Base-by-base conservation (phyloP, 208 protist genomes). In the Vickermania spadyakhi region DNA sequence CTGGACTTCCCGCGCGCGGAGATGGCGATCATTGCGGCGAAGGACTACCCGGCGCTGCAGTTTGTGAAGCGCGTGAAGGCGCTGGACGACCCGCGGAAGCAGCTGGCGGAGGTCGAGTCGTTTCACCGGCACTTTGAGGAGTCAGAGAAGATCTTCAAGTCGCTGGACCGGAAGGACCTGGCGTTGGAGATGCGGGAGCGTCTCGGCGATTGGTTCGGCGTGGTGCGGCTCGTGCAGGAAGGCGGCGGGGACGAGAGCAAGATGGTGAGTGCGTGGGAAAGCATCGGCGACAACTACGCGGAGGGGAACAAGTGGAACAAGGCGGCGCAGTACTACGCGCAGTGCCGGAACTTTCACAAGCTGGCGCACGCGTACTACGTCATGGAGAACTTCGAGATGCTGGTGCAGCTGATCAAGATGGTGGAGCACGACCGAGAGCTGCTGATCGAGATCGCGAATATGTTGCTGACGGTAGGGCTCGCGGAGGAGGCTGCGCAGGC, bases 101-200 rank as follows among this genome's bases (percentile, higher is more conserved):
- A 99, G 74, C 54, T 79, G 23, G 97, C 97, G 1, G 96, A 99
- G 77, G 84, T 99, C n/a, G 74, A 88, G 60, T 80, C 94, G 14
- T 98, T 98, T 78, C 97, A 98, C 72, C 60, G 81, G 50, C 72
- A 79, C 55, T 98, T 99, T 68, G 96, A 99, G 52, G 94, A 98
- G 73, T 96, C 97, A 4, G 94, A 99, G 73, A 68, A 79, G 41
- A 81, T 98, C 11, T 99, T 98, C 81, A 80, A 82, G 54, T 81
- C 97, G 2, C 93, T 98, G 55, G 96, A 98, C 69, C 84, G 97
- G 58, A 94, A 94, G 56, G 96, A 99, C 66, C 79, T 98, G 14
- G 96, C 96, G 7, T 78, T 98, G 52, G 81, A 97, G 29, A 68
- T 99, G 56, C 87, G 94, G 54, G 77, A 87, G 56, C 73, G 79